Base-by-base conservation (phyloP, 306 rosid genomes). In the Inga laurina region DNA sequence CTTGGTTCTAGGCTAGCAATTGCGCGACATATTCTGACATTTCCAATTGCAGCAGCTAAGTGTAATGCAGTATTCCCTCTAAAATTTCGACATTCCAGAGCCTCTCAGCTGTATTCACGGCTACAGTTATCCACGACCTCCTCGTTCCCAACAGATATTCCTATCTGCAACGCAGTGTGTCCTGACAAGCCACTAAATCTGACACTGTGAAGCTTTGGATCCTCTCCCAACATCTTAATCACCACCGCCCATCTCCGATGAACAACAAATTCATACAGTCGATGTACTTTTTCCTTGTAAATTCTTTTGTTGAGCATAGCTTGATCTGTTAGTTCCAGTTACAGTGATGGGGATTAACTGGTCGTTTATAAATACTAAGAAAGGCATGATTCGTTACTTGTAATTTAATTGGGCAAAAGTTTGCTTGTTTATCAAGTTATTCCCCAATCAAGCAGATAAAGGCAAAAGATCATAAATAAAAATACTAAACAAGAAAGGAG, bases 51-150 rank as follows among this genome's bases (percentile, higher is more conserved):
- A 2, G 90, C 91, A 0, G 90, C 90, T 0, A 65, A 4, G 54
- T 91, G 95, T 30, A 91, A 85, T 35, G 89, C 83, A 2, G 95
- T 89, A 71, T 72, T 67, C n/a, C 74, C 24, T 27, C 54, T 66
- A 3, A 71, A 39, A 8, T 91, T 89, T 44, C 2, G 15, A 30
- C 78, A 27, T 10, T 0, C 0, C 21, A 85, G 80, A 2, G 46
- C 82, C 7, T 39, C 2, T 13, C 0, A 2, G 0, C 6, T 0
- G 3, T 39, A 3, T 16, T 7, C 27, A 45, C 4, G 10, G 15
- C 5, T 5, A 13, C 8, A 39, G 0, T 4, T 2, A 10, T 27
- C 30, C 30, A 27, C 30, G 1, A 27, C 30, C 30, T 27, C 30
- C 30, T 27, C 30, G 30, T 27, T 27, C 1, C 15, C 49, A 11